Conservation (phyloP, 177 flowering plant genomes). For the Vitis hybrid region DNA sequence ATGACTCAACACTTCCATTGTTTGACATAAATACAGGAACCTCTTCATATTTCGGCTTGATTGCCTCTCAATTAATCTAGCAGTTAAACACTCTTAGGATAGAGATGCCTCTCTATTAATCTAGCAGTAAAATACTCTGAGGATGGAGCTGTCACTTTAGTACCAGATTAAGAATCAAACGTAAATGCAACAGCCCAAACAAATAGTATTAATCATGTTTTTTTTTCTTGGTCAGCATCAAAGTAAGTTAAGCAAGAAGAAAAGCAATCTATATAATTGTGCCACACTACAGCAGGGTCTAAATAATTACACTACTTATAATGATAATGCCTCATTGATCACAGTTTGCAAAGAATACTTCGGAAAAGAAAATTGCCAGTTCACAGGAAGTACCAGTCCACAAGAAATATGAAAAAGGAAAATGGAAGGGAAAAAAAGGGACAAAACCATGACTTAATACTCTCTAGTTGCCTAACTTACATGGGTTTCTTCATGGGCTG, state of each 20-base stretch:
- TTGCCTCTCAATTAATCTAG: not conserved
- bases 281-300: no score
- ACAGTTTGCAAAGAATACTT: no score
- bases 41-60: not conserved
- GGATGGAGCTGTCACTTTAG: not conserved
- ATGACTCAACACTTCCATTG: not conserved
- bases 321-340: no score
- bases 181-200: not conserved
- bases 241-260: no score
- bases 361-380: no score
- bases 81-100: not conserved
- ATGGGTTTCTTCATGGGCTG: slow-evolving; percentile 23
- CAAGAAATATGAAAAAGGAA: not conserved
- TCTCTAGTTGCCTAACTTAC: slow-evolving; percentile 29
- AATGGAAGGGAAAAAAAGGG: not conserved
- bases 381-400: no score
- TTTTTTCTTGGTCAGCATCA: no score
- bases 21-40: not conserved
- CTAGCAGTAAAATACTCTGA: not conserved
- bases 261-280: no score
- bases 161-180: not conserved
- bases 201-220: not conserved
- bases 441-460: not conserved
- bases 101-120: not conserved
- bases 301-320: no score